A percentile compares a stretch with the other conserved stretches of the same genome.
These are phyloP conservation scores for Oryza rufipogon DNA, from an alignment of 176 grass and related monocot genomes.

Conservation along the genomic window DNA sequence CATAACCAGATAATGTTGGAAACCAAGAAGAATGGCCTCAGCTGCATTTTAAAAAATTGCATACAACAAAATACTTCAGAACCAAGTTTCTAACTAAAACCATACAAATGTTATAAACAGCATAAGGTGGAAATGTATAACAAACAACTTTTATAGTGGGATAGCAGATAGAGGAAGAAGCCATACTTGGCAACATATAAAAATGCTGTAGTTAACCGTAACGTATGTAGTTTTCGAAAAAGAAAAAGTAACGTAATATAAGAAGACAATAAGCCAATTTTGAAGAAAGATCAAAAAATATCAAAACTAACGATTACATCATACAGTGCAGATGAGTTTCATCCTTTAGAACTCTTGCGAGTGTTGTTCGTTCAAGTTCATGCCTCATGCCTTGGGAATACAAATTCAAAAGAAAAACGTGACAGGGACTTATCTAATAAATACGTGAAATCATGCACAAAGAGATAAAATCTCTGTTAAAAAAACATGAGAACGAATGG, in stretches of 20 bases:
- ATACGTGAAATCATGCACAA: not conserved
- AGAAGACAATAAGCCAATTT: not conserved
- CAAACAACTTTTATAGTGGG: not conserved
- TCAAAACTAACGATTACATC: not conserved
- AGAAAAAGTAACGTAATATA: not conserved
- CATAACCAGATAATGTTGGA: constrained; percentile 98
- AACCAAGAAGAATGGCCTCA: constrained; percentile 96
- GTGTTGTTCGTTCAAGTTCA: not conserved
- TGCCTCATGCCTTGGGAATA: not conserved
- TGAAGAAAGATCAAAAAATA: not conserved
- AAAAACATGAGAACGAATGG: constrained; percentile 7
- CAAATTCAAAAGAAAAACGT: not conserved
- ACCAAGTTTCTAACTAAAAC: not conserved
- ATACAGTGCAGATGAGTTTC: not conserved
- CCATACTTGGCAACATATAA: not conserved
- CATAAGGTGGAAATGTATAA: not conserved
- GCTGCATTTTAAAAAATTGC: constrained; percentile 58
- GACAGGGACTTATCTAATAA: too few relatives aligned
- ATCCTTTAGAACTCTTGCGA: constrained; percentile 14
- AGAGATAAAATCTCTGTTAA: not conserved
- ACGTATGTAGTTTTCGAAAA: too few relatives aligned
- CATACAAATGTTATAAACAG: not conserved
- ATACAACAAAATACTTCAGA: constrained; percentile 2
- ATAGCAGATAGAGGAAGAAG: not conserved
- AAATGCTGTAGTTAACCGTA: not conserved